phyloP scores from a whole-genome alignment of 2,329 filamentous ascomycete genomes.

The Epichloe hybrida region DNA sequence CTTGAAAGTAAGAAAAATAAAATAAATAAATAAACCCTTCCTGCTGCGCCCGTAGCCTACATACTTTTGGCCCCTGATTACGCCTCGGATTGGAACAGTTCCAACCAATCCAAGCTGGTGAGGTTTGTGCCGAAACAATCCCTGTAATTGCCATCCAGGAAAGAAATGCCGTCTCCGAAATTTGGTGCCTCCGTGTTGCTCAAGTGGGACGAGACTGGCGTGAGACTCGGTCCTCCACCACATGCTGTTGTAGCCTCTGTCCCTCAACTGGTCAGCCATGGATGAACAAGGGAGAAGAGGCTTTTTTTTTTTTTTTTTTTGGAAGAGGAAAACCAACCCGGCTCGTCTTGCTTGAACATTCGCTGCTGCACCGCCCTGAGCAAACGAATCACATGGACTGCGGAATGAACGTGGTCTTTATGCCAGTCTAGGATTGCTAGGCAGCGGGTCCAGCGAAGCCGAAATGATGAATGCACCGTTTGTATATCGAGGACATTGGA shows the following conservation, averaged over 20 bases:
- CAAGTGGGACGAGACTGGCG: background rate
- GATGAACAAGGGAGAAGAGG: background rate
- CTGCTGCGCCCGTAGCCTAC: background rate
- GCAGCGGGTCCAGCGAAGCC: background rate
- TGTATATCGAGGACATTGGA: background rate
- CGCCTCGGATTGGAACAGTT: background rate
- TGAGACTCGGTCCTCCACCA: background rate
- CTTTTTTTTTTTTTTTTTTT: background rate
- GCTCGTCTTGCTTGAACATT: background rate
- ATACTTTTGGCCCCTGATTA: background rate
- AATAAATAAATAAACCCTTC: background rate
- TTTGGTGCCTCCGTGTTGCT: background rate
- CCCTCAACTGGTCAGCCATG: background rate
- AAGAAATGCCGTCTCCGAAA: background rate
- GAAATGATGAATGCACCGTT: background rate
- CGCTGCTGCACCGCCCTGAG: background rate
- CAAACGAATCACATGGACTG: background rate
- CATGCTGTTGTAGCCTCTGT: background rate
- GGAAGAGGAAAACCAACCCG: background rate
- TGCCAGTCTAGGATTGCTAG: background rate
- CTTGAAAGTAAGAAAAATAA: background rate
- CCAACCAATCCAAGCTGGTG: conserved; percentile 1
- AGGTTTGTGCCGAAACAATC: background rate
- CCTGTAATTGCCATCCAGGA: background rate
- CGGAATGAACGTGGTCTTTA: background rate